Base-by-base conservation (phyloP, 441 rosid species). In the Francoa sonchifolia region DNA sequence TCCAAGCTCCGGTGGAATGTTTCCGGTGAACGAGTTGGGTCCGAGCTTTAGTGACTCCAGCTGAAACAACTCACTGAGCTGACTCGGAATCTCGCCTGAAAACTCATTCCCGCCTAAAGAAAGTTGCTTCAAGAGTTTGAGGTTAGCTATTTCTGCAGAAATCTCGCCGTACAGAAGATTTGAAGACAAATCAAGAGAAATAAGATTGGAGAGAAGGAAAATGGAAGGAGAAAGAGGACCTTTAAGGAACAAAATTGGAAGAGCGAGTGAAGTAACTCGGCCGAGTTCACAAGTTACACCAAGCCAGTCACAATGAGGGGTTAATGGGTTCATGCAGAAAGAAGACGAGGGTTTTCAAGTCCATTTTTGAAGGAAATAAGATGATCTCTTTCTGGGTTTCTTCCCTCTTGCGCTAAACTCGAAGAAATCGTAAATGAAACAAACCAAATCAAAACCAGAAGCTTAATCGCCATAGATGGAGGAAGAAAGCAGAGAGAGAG, bases 201-300 rank as follows among this genome's bases (percentile, higher is more conserved):
- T 42, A 45, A 84, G 85, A 19, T 23, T 30, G 1, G 54, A 33
- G 6, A 82, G 78, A 4, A 73, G 48, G 66, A 73, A 89, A 27
- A 89, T 67, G 6, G 76, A 67, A 19, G 68, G 47, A 20, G 58
- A 42, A n/a, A 85, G 57, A 7, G 50, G 66, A 5, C 89, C 85
- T 2, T 13, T 42, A 15, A 85, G 81, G 3, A 32, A 60, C 57
- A 29, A 45, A 15, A 51, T 33, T 0, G 87, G 31, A 15, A 90
- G 68, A 9, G 48, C 13, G 17, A 90, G 69, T 0, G 77, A 59
- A 10, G 22, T 22, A 21, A 90, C 93, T 40, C 59, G 54, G 7
- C 76, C 77, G 20, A 22, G 50, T 14, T 34, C 37, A 55, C 98
- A 90, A 19, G 48, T 35, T 1, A 90, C 83, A 15, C 96, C 98